Evolutionary conservation across 257 asterid species (phyloP), one percentile per base, ranked within the genome.

Genomic region (Rehmannia glutinosa): DNA sequence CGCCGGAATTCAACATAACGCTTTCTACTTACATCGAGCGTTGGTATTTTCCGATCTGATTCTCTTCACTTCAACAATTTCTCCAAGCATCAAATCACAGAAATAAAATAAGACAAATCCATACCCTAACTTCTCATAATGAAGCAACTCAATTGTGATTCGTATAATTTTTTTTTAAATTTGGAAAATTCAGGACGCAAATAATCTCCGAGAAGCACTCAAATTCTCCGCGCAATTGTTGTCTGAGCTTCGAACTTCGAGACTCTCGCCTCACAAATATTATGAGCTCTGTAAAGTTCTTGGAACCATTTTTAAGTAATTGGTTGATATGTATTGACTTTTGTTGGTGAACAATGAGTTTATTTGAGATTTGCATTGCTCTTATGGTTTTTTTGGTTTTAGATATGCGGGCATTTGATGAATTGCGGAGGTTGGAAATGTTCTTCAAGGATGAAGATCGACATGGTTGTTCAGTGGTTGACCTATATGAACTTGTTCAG

Each of bases 351-450:
- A 41, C 13, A 21, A 1, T 5, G 50, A 15, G 53, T 63, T 27
- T 52, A 30, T 36, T 51, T 47, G 32, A 27, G 42, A 28, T 49
- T 45, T 25, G 7, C 11, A 41, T 24, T 47, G 46, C 5, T n/a
- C 5, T 69, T 42, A 17, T 49, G 68, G 19, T 20, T 19, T 36
- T 27, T 35, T 38, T 27, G 65, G 36, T 16, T 24, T 21, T 69
- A 92, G 98, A 92, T 87, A 92, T 92, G 99, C 94, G 97, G 23
- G 99, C 97, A 0, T 94, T 94, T 77, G 99, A 94, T 78, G 99
- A 94, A 57, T 78, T 94, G 82, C 77, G 97, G 75, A 85, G 81
- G 75, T 80, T 94, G 82, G 99, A 91, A 76, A 76, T 94, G 85
- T 94, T 94, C 81, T 94, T 94, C 80, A 94, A 73, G 82, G 97